These are phyloP conservation scores for Phyllostachys edulis DNA, from an alignment of 176 grass and related monocot species.

Conservation along the genomic window DNA sequence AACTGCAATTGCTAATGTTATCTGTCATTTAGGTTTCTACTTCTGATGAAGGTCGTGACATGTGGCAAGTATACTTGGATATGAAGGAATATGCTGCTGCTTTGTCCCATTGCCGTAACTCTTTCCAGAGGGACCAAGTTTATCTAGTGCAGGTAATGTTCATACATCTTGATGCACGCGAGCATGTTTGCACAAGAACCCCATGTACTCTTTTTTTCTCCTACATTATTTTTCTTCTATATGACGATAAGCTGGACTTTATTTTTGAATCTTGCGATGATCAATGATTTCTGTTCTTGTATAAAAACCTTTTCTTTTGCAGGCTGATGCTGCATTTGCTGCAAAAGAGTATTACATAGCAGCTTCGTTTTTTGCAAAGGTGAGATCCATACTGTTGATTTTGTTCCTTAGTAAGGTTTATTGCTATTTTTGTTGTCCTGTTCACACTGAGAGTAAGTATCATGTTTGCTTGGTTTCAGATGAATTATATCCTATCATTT, in stretches of 20 bases:
- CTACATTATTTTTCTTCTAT: neutral
- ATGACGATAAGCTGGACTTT: conserved; percentile 23
- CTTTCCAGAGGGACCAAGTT: conserved; percentile 84
- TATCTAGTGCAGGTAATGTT: conserved; percentile 76
- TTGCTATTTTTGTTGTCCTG: conserved; percentile 13
- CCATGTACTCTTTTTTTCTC: neutral
- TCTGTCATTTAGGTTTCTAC: conserved; percentile 63
- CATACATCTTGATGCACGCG: neutral
- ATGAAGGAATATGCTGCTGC: conserved; percentile 82
- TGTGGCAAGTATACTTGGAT: conserved; percentile 98
- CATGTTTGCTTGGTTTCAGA: conserved; percentile 52
- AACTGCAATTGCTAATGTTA: conserved; percentile 24
- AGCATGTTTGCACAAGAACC: neutral
- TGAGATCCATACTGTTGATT: conserved; percentile 35
- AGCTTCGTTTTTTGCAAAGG: conserved; percentile 95
- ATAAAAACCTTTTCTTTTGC: conserved; percentile 28
- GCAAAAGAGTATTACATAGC: conserved; percentile 89
- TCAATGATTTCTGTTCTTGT: conserved; percentile 11
- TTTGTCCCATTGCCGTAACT: conserved; percentile 72
- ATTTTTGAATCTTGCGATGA: conserved; percentile 22
- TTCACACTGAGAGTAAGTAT: conserved; percentile 16
- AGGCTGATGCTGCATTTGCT: conserved; percentile 92
- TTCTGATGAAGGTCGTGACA: conserved; percentile 85
- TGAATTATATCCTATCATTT: conserved; percentile 89
- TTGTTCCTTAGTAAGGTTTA: neutral